Percentiles rank a stretch among this genome's conserved stretches.
These are phyloP conservation scores for Phytophthora cryptogea DNA, from an alignment of 352 stramenopile genomes.

Conservation along the genomic window DNA sequence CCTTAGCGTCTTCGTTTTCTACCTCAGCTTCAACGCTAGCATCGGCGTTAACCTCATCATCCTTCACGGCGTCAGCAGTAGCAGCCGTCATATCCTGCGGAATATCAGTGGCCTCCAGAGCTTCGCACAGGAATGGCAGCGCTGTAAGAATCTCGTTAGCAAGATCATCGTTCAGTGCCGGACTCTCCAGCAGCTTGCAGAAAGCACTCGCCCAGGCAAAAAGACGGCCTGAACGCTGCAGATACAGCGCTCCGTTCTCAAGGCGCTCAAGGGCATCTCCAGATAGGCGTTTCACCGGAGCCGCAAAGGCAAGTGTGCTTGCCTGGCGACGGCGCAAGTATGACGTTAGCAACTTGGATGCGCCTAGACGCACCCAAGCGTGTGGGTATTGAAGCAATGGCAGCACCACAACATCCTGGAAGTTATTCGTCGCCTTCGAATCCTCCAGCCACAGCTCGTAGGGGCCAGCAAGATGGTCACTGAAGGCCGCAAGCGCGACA, in stretches of 20 bases:
- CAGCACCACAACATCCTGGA: slow-evolving; percentile 58
- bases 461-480: slow-evolving; percentile 55
- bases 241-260: slow-evolving; percentile 44
- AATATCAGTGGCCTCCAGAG: slow-evolving; percentile 60
- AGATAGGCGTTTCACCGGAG: slow-evolving; percentile 36
- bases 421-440: slow-evolving; percentile 24
- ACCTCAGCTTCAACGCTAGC: slow-evolving; percentile 11
- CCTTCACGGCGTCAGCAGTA: slow-evolving; percentile 17
- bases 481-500: slow-evolving; percentile 65
- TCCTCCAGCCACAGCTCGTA: slow-evolving; percentile 69
- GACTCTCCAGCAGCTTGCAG: slow-evolving; percentile 73
- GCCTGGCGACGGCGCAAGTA: slow-evolving; percentile 62
- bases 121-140: slow-evolving; percentile 66
- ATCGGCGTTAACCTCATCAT: slow-evolving; percentile 24
- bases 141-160: slow-evolving; percentile 59
- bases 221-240: slow-evolving; percentile 59
- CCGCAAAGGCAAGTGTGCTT: slow-evolving; percentile 45
- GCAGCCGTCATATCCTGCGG: slow-evolving; percentile 61
- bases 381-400: slow-evolving; percentile 79
- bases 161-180: slow-evolving; percentile 53
- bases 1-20: slow-evolving; percentile 7
- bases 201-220: slow-evolving; percentile 64
- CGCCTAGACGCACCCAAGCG: slow-evolving; percentile 66
- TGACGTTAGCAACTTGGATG: slow-evolving; percentile 61
- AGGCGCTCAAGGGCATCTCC: slow-evolving; percentile 27